Percentiles rank a stretch among this genome's conserved stretches.
These are phyloP conservation scores for Fusarium floridanum DNA, from an alignment of 2,329 filamentous ascomycete genomes.

Conservation along the genomic window DNA sequence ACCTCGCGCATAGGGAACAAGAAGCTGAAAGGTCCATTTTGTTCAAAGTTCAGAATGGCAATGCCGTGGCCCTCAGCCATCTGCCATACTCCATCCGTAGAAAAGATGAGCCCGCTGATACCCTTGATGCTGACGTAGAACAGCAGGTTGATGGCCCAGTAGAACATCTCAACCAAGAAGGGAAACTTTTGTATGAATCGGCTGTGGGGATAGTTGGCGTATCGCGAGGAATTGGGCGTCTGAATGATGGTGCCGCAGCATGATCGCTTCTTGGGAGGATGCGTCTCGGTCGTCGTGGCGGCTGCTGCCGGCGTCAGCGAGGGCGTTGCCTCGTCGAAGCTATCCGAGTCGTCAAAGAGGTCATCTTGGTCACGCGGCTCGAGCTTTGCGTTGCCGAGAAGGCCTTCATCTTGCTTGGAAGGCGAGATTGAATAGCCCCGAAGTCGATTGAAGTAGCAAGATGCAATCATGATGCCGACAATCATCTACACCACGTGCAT, in stretches of 20 bases:
- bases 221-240: constrained; percentile 72
- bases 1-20: constrained; percentile 66
- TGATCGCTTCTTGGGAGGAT: constrained; percentile 62
- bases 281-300: constrained; percentile 40
- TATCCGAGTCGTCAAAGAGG: constrained; percentile 19
- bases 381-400: constrained; percentile 39
- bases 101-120: constrained; percentile 49
- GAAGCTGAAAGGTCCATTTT: constrained; percentile 62
- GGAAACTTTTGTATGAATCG: constrained; percentile 74
- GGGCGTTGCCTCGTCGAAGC: constrained; percentile 34
- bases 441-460: constrained; percentile 47
- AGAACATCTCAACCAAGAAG: constrained; percentile 80
- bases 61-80: constrained; percentile 68
- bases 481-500: constrained; percentile 35
- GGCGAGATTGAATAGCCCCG: constrained; percentile 43
- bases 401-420: constrained; percentile 37
- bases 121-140: constrained; percentile 63
- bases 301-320: constrained; percentile 13
- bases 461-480: constrained; percentile 46
- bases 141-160: constrained; percentile 75
- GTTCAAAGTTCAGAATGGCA: constrained; percentile 67
- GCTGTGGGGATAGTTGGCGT: constrained; percentile 70
- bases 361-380: constrained; percentile 42
- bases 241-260: constrained; percentile 63
- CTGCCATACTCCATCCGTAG: constrained; percentile 63